A percentile compares a stretch with the other conserved stretches of the same genome.
Evolutionary conservation across 1,139 yeast species (phyloP).

Genomic region (Lodderomyces oxycetoniae): DNA sequence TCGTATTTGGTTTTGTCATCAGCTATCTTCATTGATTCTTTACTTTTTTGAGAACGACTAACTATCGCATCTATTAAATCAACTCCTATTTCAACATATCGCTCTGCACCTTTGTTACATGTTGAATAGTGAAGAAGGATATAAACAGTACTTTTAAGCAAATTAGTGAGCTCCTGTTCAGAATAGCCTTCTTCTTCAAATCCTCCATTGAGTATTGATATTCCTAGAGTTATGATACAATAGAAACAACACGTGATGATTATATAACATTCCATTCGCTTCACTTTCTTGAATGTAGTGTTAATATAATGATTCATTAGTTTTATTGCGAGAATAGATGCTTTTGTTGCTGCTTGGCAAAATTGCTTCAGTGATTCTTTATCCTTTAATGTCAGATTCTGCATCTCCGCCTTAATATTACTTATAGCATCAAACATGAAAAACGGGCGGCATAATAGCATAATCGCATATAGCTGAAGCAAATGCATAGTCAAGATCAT

Average conservation of each 20-base stretch:
- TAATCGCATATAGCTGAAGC: slow-evolving; percentile 36
- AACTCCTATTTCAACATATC: slow-evolving; percentile 16
- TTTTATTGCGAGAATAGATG: slow-evolving; percentile 16
- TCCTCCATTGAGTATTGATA: slow-evolving; percentile 15
- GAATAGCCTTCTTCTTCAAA: slow-evolving; percentile 15
- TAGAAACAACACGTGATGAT: slow-evolving; percentile 17
- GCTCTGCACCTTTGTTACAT: slow-evolving; percentile 16
- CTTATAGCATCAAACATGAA: slow-evolving; percentile 27
- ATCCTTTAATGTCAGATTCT: slow-evolving; percentile 8
- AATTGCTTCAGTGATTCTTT: slow-evolving; percentile 12
- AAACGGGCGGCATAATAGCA: slow-evolving; percentile 44
- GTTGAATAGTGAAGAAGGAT: slow-evolving; percentile 16
- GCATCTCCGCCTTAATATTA: slow-evolving; percentile 8
- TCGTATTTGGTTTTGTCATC: slow-evolving; percentile 6
- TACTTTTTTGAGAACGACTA: slow-evolving; percentile 6
- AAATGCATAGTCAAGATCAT: slow-evolving; percentile 32
- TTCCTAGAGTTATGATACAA: slow-evolving; percentile 17
- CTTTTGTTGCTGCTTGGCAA: slow-evolving; percentile 17
- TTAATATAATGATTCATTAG: slow-evolving; percentile 17
- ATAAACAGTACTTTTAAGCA: slow-evolving; percentile 14
- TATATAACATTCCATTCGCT: slow-evolving; percentile 17
- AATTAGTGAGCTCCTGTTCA: slow-evolving; percentile 15
- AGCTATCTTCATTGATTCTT: slow-evolving; percentile 3
- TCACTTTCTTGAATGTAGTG: slow-evolving; percentile 12
- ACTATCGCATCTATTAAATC: slow-evolving; percentile 16